Evolutionary conservation across 257 asterid species (phyloP), one percentile per base, ranked within the genome.

Genomic region (Rehmannia glutinosa): DNA sequence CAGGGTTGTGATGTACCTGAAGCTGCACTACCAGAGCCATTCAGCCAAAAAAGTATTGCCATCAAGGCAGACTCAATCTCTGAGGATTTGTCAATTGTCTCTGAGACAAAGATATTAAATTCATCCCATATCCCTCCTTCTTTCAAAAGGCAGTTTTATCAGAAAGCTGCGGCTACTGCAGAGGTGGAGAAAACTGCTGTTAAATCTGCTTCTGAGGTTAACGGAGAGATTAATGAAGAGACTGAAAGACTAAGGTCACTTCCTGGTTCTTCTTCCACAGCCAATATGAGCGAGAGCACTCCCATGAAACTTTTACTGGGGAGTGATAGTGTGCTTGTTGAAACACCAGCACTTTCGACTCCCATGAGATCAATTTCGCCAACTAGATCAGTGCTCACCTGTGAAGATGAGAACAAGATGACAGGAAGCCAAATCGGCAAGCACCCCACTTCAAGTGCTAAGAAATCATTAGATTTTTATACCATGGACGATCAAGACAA

Each of bases 1-100:
- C 87, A 89, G 96, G 85, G 36, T 17, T 68, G 67, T 68, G 86
- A 86, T 65, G 52, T 92, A 66, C 97, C 98, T 60, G 95, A 85
- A 87, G 92, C 98, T 53, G 64, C 53, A 70, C 77, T 92, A 23
- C 97, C 95, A 15, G 86, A 75, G 54, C 95, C 92, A 46, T 85
- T 78, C 60, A 71, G 68, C 85, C 72, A 68, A 69, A 75, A 67
- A 62, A 69, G 23, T 50, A 64, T 80, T 62, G 17, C 72, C 30
- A 38, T 68, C 23, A 51, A 72, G 46, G 74, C 64, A 60, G 76
- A 76, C 62, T 64, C 69, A 47, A 47, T 68, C 52, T 53, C 80
- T n/a, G 43, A 68, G 50, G 68, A 69, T 35, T 69, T 58, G 65
- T 73, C 82, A 58, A 38, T 73, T 56, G 57, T 79, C 46, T 49